Evolutionary conservation across 176 grass and related monocot genomes (phyloP).

Genomic region (Rhipidocladum racemiflorum): DNA sequence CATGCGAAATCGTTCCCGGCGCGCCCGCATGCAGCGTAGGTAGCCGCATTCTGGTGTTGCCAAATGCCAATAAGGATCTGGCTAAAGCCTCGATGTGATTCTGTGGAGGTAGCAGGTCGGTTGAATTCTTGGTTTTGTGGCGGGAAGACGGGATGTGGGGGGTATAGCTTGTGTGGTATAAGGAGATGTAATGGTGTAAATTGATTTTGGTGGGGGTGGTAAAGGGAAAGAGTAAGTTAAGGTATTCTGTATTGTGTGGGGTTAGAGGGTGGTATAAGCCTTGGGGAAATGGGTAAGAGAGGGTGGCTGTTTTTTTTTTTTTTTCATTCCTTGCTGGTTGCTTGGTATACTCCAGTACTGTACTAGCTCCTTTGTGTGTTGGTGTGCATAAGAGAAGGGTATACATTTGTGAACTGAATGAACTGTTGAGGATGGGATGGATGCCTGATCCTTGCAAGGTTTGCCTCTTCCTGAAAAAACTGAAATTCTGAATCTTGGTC

Average conservation of each 20-base stretch:
- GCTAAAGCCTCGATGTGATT: constrained; percentile 10
- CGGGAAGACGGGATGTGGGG: constrained; percentile 12
- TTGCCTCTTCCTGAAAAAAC: neutral
- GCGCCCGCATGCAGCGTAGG: constrained; percentile 55
- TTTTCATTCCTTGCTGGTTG: constrained; percentile 29
- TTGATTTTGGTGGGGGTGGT: constrained; percentile 38
- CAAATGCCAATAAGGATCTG: constrained; percentile 20
- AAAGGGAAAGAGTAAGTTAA: constrained; percentile 29
- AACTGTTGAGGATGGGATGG: constrained; percentile 32
- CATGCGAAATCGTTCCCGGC: constrained; percentile 79
- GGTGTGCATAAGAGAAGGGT: constrained; percentile 55
- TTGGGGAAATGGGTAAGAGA: constrained; percentile 25
- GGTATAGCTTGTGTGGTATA: constrained; percentile 56
- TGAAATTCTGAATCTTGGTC: neutral
- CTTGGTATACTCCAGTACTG: constrained; percentile 51
- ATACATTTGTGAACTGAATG: constrained; percentile 46
- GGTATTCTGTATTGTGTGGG: constrained; percentile 39
- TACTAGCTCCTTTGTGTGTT: constrained; percentile 45
- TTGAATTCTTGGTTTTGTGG: constrained; percentile 37
- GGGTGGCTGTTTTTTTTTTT: constrained; percentile 6
- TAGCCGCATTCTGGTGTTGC: constrained; percentile 8
- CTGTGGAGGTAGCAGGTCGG: neutral
- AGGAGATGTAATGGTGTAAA: constrained; percentile 51
- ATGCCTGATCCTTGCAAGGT: constrained; percentile 26
- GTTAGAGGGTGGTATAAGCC: constrained; percentile 25